These are phyloP conservation scores for Xanthoconium stramineum DNA, from an alignment of 768 basidiomycete species.

Conservation along the genomic window DNA sequence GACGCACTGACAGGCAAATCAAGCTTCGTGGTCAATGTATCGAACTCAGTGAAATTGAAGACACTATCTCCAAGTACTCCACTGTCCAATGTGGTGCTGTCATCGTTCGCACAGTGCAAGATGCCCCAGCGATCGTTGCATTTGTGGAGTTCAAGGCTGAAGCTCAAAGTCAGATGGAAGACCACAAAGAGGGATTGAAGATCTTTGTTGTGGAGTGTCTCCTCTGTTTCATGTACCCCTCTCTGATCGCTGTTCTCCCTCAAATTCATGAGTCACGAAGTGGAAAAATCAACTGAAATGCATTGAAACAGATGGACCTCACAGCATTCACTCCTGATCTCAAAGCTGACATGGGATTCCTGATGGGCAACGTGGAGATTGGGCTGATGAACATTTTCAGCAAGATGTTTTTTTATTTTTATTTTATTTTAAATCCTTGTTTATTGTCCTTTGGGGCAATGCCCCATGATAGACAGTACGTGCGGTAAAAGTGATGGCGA, in stretches of 20 bases:
- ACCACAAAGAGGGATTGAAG: constrained; percentile 21
- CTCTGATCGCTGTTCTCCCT: constrained; percentile 25
- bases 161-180: constrained; percentile 12
- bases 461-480: too few relatives aligned
- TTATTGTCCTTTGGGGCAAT: too few relatives aligned
- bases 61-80: constrained; percentile 25
- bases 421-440: not conserved
- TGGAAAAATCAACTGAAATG: constrained; percentile 28
- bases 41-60: constrained; percentile 34
- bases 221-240: constrained; percentile 33
- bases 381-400: constrained; percentile 27
- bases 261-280: constrained; percentile 23
- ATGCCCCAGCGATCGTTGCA: constrained; percentile 28
- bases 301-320: constrained; percentile 29
- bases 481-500: too few relatives aligned
- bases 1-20: constrained; percentile 33
- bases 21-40: constrained; percentile 34
- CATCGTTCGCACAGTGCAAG: constrained; percentile 27
- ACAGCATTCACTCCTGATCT: constrained; percentile 19
- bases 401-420: not conserved
- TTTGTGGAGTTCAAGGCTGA: constrained; percentile 26
- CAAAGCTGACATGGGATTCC: constrained; percentile 23
- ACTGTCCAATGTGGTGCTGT: constrained; percentile 20
- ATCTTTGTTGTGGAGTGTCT: constrained; percentile 27
- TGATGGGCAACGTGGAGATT: constrained; percentile 25